Evolutionary conservation across 2,329 filamentous ascomycete genomes (phyloP).

Genomic region (Sporothrix luriei): DNA sequence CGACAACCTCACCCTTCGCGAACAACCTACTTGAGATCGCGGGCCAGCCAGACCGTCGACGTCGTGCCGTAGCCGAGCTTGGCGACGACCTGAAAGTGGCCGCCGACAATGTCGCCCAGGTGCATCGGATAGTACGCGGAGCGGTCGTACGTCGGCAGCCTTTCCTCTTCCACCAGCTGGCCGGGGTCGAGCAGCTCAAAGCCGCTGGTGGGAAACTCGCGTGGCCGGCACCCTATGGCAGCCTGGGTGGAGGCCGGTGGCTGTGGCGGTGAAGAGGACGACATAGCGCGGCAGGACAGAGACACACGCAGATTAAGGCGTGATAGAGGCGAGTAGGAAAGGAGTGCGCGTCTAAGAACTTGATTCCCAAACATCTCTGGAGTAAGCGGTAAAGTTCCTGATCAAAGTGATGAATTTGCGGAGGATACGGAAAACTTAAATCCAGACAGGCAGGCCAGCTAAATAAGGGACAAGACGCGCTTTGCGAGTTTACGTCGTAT

Average conservation of each 20-base stretch:
- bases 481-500: too few species aligned
- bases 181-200: not conserved
- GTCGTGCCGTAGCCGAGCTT: constrained; percentile 21
- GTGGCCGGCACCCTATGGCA: not conserved
- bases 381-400: too few species aligned
- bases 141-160: not conserved
- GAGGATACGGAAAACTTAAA: too few species aligned
- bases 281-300: too few species aligned
- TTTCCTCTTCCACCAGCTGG: constrained; percentile 4
- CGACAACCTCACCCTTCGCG: not conserved
- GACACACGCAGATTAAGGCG: too few species aligned
- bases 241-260: not conserved
- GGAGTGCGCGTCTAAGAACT: too few species aligned
- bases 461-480: too few species aligned
- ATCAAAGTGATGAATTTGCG: too few species aligned
- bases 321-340: too few species aligned
- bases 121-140: constrained; percentile 10
- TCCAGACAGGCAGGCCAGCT: too few species aligned
- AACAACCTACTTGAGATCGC: constrained; percentile 12
- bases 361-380: too few species aligned
- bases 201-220: not conserved
- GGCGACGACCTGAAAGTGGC: constrained; percentile 12
- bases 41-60: constrained; percentile 21
- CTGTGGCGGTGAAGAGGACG: not conserved
- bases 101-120: constrained; percentile 1